phyloP scores from a whole-genome alignment of 208 protist species.

The Eutreptiella sp. region DNA sequence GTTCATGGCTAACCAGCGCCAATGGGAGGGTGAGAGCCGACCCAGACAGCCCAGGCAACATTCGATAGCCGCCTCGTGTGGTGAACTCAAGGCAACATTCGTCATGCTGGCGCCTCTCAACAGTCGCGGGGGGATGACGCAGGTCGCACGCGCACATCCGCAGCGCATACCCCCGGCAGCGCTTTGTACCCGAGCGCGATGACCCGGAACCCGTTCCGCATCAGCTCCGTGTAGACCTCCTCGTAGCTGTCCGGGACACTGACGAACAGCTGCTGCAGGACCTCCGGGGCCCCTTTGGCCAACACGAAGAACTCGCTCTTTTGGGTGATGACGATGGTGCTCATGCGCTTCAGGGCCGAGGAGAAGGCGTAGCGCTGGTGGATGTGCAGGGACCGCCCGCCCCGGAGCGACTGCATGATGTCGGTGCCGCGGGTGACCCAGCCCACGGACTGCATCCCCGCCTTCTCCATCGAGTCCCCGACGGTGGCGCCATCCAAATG shows the following conservation, averaged over 20 bases:
- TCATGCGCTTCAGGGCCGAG: slow-evolving; percentile 90
- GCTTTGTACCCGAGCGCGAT: slow-evolving; percentile 88
- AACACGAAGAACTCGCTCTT: slow-evolving; percentile 64
- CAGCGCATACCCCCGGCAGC: slow-evolving; percentile 45
- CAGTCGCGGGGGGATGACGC: not conserved
- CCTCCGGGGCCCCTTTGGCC: slow-evolving; percentile 91
- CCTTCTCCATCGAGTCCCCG: slow-evolving; percentile 95
- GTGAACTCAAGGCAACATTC: too few relatives aligned
- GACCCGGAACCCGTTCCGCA: slow-evolving; percentile 85
- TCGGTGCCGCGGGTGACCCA: slow-evolving; percentile 45
- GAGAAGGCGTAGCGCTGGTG: slow-evolving; percentile 85
- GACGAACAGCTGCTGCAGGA: slow-evolving; percentile 70
- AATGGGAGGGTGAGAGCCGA: too few relatives aligned
- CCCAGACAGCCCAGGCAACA: too few relatives aligned
- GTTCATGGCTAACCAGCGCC: too few relatives aligned
- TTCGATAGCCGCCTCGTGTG: too few relatives aligned
- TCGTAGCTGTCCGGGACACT: slow-evolving; percentile 72
- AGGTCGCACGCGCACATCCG: not conserved
- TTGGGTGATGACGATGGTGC: slow-evolving; percentile 63
- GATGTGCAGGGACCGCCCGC: slow-evolving; percentile 52
- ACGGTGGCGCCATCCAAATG: slow-evolving; percentile 71
- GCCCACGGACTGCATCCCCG: slow-evolving; percentile 69
- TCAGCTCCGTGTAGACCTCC: slow-evolving; percentile 58
- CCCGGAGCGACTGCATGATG: slow-evolving; percentile 5
- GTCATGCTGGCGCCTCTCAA: too few relatives aligned